Base-by-base conservation (phyloP, 805 yeast species). In the Kluyveromyces wickerhamii region DNA sequence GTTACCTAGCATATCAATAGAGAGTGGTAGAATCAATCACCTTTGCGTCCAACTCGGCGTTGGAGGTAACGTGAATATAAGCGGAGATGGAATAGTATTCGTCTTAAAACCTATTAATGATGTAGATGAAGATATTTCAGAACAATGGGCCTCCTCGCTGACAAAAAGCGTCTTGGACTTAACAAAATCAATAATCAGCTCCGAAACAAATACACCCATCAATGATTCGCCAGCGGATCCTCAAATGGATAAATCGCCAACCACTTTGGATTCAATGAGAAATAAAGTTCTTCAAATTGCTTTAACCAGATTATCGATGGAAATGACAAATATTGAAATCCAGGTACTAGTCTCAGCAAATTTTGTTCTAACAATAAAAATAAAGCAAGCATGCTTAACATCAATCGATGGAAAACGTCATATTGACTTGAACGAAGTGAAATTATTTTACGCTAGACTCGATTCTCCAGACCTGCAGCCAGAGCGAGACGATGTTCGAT, bases 91-190 rank as follows among this genome's bases (percentile, higher is more conserved):
- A 4, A 59, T 85, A 3, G 69, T 69, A 8, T 45, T 77, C n/a
- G 43, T 41, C 27, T 16, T 48, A 4, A 41, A 36, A 21, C 48
- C 52, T 2, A 38, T 57, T 29, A 60, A 54, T 40, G 40, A 54
- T 13, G 45, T 52, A 23, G 58, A 56, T 15, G 61, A 52, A 15
- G 34, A 29, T 20, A 38, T 36, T 8, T 21, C 43, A 26, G 47
- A 53, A 1, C 28, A 38, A 8, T 18, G 37, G 21, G 63, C 61
- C 38, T 73, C 73, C 37, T 74, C 77, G 37, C 55, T 83, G 37
- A 77, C 83, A 0, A 80, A 77, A 47, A 80, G 92, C 38, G 78
- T 89, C 0, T 77, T 79, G 15, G 85, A 80, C 45, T 63, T 86
- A 36, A 86, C 92, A 3, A 71, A 69, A 42, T 63, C 70, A 9